These are phyloP conservation scores for Odonthalia washingtoniensis DNA, from an alignment of 31 red algal species.

Conservation along the genomic window DNA sequence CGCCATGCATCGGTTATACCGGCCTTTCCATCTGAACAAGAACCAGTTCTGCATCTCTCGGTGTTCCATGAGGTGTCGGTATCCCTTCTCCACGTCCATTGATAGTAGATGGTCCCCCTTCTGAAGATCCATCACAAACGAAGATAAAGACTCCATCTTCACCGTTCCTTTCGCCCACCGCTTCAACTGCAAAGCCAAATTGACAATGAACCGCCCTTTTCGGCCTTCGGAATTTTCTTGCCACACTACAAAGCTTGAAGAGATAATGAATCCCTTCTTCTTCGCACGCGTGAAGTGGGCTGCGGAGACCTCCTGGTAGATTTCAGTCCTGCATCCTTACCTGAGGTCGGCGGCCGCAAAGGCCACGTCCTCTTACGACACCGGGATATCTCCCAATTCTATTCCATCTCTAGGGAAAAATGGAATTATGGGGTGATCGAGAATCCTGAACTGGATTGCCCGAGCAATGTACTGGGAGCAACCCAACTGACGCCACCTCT, in stretches of 20 bases:
- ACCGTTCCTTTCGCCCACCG: slow-evolving; percentile 37
- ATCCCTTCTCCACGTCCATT: slow-evolving; percentile 38
- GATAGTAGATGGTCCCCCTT: slow-evolving; percentile 38
- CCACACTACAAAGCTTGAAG: slow-evolving; percentile 4
- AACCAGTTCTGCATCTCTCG: slow-evolving; percentile 41
- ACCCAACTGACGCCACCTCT: slow-evolving; percentile 12
- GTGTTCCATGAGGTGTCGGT: slow-evolving; percentile 23
- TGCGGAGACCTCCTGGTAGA: neutral
- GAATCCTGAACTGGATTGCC: slow-evolving; percentile 3
- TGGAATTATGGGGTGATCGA: neutral
- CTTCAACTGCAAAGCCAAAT: slow-evolving; percentile 42
- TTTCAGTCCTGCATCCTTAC: neutral
- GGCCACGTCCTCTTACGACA: neutral
- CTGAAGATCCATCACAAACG: slow-evolving; percentile 33
- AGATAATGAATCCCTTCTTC: neutral
- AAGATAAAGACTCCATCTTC: slow-evolving; percentile 35
- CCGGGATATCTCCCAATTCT: neutral
- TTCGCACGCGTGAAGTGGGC: neutral
- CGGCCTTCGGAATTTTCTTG: slow-evolving; percentile 7
- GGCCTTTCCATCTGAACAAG: slow-evolving; percentile 47
- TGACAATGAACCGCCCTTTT: slow-evolving; percentile 44
- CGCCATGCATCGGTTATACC: slow-evolving; percentile 42
- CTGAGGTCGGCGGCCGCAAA: neutral
- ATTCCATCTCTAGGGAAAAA: neutral
- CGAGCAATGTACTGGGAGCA: slow-evolving; percentile 14